Conservation (phyloP, 2,329 filamentous ascomycete genomes). For the Botrytis sinoallii region DNA sequence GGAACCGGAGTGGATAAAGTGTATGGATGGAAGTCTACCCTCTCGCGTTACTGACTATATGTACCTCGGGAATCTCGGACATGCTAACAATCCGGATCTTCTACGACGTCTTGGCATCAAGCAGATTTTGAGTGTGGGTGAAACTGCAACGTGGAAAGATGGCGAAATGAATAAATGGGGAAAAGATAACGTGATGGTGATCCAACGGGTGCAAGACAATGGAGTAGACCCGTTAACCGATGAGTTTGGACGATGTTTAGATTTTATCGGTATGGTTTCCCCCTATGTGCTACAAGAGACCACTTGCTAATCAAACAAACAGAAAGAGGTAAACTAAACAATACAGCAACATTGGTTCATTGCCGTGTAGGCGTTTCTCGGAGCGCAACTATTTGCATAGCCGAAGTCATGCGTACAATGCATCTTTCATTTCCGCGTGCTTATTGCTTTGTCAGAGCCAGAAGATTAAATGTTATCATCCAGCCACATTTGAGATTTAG, state of each 20-base stretch:
- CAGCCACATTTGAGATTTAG: conserved; percentile 93
- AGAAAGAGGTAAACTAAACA: conserved; percentile 76
- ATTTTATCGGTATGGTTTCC: conserved; percentile 77
- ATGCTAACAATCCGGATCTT: conserved; percentile 90
- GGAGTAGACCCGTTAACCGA: conserved; percentile 88
- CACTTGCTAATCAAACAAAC: conserved; percentile 23
- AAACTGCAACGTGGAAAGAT: conserved; percentile 77
- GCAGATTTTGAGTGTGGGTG: conserved; percentile 88
- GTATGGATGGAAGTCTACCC: conserved; percentile 85
- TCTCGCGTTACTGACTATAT: conserved; percentile 89
- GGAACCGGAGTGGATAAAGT: conserved; percentile 76
- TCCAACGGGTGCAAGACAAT: conserved; percentile 91
- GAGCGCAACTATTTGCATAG: conserved; percentile 96
- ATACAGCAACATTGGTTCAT: conserved; percentile 86
- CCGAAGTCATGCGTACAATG: conserved; percentile 89
- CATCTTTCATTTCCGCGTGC: conserved; percentile 83
- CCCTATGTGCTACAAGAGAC: conserved; percentile 8
- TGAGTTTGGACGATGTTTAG: conserved; percentile 80
- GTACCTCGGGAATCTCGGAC: conserved; percentile 89
- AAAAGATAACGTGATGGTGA: conserved; percentile 70
- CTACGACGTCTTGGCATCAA: conserved; percentile 76
- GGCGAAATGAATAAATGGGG: conserved; percentile 72
- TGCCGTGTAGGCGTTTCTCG: conserved; percentile 94
- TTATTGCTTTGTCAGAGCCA: conserved; percentile 93
- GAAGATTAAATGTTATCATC: conserved; percentile 94